Conservation (phyloP, 352 stramenopile species). For the Pythium vanterpoolii region DNA sequence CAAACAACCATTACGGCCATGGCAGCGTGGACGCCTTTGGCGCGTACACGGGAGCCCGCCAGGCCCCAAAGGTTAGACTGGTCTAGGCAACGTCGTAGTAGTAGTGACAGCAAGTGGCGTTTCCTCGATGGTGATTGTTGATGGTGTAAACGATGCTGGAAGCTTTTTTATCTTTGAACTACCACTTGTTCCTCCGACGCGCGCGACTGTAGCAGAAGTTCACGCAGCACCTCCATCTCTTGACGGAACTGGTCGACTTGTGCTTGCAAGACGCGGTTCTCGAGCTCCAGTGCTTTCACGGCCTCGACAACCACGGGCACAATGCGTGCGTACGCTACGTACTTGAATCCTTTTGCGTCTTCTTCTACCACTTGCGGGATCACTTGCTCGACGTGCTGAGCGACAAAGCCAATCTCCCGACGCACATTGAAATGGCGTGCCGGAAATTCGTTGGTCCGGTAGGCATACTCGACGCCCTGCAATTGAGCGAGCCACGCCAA, state of each 20-base stretch:
- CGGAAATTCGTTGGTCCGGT: constrained; percentile 39
- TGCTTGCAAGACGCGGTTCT: constrained; percentile 3
- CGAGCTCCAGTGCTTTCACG: constrained; percentile 42
- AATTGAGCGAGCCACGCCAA: constrained; percentile 26
- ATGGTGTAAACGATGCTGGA: too few relatives aligned
- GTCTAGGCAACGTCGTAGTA: too few relatives aligned
- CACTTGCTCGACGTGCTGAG: constrained; percentile 82
- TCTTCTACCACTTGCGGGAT: constrained; percentile 77
- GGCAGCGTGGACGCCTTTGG: too few relatives aligned
- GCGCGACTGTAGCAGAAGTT: background rate
- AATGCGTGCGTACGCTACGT: constrained; percentile 82
- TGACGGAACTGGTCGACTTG: background rate
- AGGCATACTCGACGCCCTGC: constrained; percentile 68
- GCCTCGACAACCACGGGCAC: constrained; percentile 79
- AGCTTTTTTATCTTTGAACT: too few relatives aligned
- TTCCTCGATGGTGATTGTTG: too few relatives aligned
- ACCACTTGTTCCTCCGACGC: too few relatives aligned
- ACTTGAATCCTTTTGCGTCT: constrained; percentile 77
- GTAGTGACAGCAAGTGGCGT: too few relatives aligned
- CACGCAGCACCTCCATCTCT: background rate
- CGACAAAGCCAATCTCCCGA: constrained; percentile 84
- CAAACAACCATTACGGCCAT: too few relatives aligned
- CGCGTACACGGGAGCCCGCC: too few relatives aligned
- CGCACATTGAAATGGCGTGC: constrained; percentile 34
- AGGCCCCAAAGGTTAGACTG: too few relatives aligned